Base-by-base conservation (phyloP, 2,329 filamentous ascomycete species). In the Trichophyton mentagrophytes region DNA sequence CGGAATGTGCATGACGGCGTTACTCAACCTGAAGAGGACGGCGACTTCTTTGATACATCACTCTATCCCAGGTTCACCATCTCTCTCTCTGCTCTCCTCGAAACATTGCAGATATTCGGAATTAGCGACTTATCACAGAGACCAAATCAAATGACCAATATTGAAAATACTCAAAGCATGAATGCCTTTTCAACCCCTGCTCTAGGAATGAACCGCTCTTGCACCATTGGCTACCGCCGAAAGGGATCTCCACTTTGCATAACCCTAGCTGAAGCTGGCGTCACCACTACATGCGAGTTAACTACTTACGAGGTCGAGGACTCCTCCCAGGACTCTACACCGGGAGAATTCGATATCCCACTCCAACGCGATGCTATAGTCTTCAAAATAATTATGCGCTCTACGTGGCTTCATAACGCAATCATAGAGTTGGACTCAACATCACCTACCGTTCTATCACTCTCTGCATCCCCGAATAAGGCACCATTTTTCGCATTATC, bases 311-410 rank as follows among this genome's bases (percentile, higher is more conserved):
- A 90, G 57, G 83, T 88, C 15, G 86, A 90, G 47, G 81, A 83
- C 15, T 86, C 91, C 58, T 87, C 91, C 58, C 65, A 65, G 30
- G 66, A 66, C 9, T 63, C 65, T 44, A 57, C 59, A 40, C 61
- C 58, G 25, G 65, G 69, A 44, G 73, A 75, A 61, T 61, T 69
- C 17, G 74, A 76, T 60, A 97, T 99, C 53, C 93, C 92, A 0
- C 90, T 99, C 66, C 85, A 92, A 68, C 84, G 90, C 36, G 83
- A 90, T 58, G 82, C 85, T 59, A 79, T 97, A 7, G 80, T 84
- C 7, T 88, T 96, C 77, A 99, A 97, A 72, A 90, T 96, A 62
- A 97, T 99, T 70, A 96, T 96, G 88, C 88, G 72, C n/a, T 77
- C 76, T 40, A 69, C 74, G 60, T 79, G 76, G 76, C 69, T 81